These are phyloP conservation scores for Alternaria consortialis DNA, from an alignment of 2,329 filamentous ascomycete genomes.

Conservation along the genomic window DNA sequence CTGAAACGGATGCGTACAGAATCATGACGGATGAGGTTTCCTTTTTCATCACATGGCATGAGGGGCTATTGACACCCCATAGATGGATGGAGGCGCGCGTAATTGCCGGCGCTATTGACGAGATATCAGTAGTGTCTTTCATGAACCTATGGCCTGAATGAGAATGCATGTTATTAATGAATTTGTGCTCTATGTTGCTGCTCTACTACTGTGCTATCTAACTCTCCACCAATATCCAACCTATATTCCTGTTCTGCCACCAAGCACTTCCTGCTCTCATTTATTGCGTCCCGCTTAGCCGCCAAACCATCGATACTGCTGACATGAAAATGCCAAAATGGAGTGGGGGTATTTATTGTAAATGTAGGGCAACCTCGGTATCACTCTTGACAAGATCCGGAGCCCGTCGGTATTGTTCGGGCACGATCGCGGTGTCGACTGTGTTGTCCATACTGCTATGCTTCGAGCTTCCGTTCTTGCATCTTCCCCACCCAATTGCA, in stretches of 20 bases:
- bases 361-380: background rate
- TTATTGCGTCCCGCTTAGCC: background rate
- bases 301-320: background rate
- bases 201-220: background rate
- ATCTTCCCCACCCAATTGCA: background rate
- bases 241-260: background rate
- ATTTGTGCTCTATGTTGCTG: background rate
- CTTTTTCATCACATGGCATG: constrained; percentile 22
- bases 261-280: background rate
- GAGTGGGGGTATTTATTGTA: background rate
- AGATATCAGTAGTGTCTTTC: constrained; percentile 10
- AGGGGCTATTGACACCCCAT: constrained; percentile 14
- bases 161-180: constrained; percentile 21
- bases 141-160: constrained; percentile 15
- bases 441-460: background rate
- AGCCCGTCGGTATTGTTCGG: background rate
- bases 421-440: background rate
- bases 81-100: constrained; percentile 29
- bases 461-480: background rate
- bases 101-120: constrained; percentile 22
- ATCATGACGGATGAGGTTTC: constrained; percentile 27
- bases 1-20: constrained; percentile 21
- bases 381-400: background rate
- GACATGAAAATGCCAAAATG: background rate
- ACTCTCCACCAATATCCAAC: background rate